Conservation (phyloP, 108 stramenopile genomes). For the Thalassiosira profunda region DNA sequence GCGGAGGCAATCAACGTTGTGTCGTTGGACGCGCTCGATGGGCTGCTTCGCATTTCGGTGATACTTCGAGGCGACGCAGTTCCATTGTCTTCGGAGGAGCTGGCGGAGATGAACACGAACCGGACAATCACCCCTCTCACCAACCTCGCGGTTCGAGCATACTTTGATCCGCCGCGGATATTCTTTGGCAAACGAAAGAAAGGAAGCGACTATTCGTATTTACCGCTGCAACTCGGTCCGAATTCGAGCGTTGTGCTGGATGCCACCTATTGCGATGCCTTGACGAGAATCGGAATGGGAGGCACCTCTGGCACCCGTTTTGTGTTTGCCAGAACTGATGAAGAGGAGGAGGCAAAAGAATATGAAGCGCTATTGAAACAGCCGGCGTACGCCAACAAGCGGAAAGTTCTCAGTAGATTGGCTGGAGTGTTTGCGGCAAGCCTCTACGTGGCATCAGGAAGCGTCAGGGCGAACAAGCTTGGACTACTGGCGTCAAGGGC, state of each 20-base stretch:
- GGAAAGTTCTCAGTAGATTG: constrained; percentile 21
- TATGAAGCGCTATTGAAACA: constrained; percentile 23
- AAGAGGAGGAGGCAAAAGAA: constrained; percentile 27
- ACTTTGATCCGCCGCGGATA: constrained; percentile 78
- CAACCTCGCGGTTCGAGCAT: constrained; percentile 57
- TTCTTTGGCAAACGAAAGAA: constrained; percentile 41
- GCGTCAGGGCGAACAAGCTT: neutral
- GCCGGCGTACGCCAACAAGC: constrained; percentile 28
- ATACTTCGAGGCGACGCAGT: constrained; percentile 75
- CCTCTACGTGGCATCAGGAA: constrained; percentile 21
- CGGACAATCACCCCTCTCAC: constrained; percentile 42
- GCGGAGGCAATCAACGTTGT: constrained; percentile 81
- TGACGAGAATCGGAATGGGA: constrained; percentile 68
- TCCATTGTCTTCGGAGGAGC: constrained; percentile 45
- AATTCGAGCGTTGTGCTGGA: constrained; percentile 70
- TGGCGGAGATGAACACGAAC: constrained; percentile 23
- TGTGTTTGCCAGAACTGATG: constrained; percentile 52
- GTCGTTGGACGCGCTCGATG: constrained; percentile 57
- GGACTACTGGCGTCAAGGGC: neutral
- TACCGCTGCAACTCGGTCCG: constrained; percentile 58
- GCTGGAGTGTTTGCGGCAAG: constrained; percentile 14
- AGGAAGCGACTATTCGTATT: constrained; percentile 12
- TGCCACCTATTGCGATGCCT: constrained; percentile 60
- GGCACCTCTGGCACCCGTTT: constrained; percentile 77
- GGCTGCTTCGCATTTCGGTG: constrained; percentile 51